These are phyloP conservation scores for Prunella vulgaris DNA, from an alignment of 257 asterid species.

Conservation along the genomic window DNA sequence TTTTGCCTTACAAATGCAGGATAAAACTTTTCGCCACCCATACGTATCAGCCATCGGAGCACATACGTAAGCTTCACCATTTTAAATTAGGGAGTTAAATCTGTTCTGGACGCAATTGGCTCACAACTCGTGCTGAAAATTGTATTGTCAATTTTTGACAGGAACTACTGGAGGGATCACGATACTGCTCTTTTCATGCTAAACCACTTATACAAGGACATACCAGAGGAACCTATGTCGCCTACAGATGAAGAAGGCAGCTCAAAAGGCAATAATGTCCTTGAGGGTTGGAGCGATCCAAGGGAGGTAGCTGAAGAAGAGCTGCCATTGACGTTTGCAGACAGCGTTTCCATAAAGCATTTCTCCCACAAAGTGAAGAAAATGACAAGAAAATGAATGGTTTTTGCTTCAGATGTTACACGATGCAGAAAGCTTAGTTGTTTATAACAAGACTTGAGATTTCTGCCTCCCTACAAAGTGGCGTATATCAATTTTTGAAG, in stretches of 20 bases:
- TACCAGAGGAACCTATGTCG: conserved; percentile 55
- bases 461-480: neutral
- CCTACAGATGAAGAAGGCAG: conserved; percentile 30
- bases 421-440: neutral
- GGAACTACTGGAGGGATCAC: conserved; percentile 92
- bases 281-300: conserved; percentile 47
- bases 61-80: conserved; percentile 67
- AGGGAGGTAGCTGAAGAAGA: conserved; percentile 62
- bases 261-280: conserved; percentile 32
- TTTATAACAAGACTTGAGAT: neutral
- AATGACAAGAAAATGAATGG: conserved; percentile 20
- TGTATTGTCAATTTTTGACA: conserved; percentile 22
- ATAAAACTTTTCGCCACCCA: conserved; percentile 93
- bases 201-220: conserved; percentile 72
- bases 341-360: conserved; percentile 41
- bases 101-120: neutral
- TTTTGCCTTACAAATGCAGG: conserved; percentile 46
- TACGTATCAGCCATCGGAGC: conserved; percentile 86
- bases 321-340: conserved; percentile 81
- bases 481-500: neutral
- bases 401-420: neutral
- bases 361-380: conserved; percentile 57
- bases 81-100: neutral
- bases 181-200: conserved; percentile 93
- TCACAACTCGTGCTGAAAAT: neutral